Percentiles rank a stretch among this genome's conserved stretches.
Conservation (phyloP, 768 basidiomycete species). For the Tulasnella sp. region DNA sequence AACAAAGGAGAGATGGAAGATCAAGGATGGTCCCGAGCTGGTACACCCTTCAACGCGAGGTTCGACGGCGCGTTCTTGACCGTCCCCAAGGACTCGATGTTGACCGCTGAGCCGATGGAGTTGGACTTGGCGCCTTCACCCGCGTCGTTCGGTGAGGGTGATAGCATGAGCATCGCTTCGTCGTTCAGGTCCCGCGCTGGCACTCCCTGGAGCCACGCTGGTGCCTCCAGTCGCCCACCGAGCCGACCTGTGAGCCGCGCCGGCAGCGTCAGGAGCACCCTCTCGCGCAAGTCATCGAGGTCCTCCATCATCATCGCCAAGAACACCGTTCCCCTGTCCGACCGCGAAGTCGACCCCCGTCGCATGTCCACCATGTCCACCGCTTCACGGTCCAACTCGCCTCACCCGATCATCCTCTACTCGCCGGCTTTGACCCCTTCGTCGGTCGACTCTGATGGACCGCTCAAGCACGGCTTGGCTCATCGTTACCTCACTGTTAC, state of each 20-base stretch:
- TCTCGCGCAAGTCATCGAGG: constrained; percentile 15
- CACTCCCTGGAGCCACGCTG: background rate
- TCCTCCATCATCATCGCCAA: constrained; percentile 12
- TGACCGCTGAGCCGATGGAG: constrained; percentile 6
- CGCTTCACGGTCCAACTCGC: background rate
- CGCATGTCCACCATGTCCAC: background rate
- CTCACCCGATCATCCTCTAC: constrained; percentile 21
- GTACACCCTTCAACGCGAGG: background rate
- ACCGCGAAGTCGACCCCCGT: background rate
- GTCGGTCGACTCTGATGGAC: constrained; percentile 9
- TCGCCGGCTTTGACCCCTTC: constrained; percentile 20
- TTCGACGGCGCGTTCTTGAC: constrained; percentile 9
- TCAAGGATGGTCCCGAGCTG: constrained; percentile 19
- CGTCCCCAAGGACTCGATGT: constrained; percentile 5
- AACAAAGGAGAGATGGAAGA: constrained; percentile 13
- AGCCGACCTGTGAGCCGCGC: background rate
- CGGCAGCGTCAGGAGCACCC: background rate
- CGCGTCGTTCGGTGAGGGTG: background rate
- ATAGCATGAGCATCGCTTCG: background rate
- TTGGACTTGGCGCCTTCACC: constrained; percentile 5
- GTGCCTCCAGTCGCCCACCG: background rate
- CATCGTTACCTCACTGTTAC: constrained; percentile 13
- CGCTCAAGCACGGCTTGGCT: constrained; percentile 22
- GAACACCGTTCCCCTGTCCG: background rate
- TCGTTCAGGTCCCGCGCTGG: background rate